Conservation (phyloP, 768 basidiomycete genomes). For the Boletus patriciae region DNA sequence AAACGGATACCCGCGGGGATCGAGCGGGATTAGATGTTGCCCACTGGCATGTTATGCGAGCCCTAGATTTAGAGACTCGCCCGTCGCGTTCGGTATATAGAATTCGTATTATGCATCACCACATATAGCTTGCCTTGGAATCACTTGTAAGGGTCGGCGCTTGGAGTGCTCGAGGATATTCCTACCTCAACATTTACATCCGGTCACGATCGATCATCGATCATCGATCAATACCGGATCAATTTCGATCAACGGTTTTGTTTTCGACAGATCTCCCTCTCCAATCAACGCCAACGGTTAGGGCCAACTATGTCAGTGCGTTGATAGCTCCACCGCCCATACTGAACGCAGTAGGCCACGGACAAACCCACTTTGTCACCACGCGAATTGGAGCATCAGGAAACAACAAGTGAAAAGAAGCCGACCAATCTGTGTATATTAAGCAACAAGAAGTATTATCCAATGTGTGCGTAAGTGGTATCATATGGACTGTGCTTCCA, state of each 20-base stretch:
- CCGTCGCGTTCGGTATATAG: background rate
- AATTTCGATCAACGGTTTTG: background rate
- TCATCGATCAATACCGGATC: conserved; percentile 4
- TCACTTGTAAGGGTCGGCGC: too few species aligned
- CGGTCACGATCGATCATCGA: background rate
- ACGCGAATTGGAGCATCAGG: too few species aligned
- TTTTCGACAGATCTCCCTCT: background rate
- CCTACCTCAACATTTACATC: background rate
- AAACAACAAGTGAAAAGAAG: background rate
- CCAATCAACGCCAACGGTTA: background rate
- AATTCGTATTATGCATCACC: background rate
- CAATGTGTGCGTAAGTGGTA: conserved; percentile 4
- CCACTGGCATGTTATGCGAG: too few species aligned
- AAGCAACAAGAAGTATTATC: conserved; percentile 1
- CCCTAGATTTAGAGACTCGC: background rate
- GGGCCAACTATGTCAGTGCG: too few species aligned
- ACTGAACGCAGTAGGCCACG: background rate
- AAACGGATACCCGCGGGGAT: conserved; percentile 34
- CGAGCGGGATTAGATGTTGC: conserved; percentile 1
- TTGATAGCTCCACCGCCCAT: background rate
- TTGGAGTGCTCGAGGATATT: background rate
- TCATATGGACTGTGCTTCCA: conserved; percentile 9
- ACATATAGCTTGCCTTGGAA: too few species aligned
- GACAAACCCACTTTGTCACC: background rate
- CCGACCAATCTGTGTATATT: conserved; percentile 1